Evolutionary conservation across 176 grass and related monocot genomes (phyloP).

Genomic region (Oryza meyeriana): DNA sequence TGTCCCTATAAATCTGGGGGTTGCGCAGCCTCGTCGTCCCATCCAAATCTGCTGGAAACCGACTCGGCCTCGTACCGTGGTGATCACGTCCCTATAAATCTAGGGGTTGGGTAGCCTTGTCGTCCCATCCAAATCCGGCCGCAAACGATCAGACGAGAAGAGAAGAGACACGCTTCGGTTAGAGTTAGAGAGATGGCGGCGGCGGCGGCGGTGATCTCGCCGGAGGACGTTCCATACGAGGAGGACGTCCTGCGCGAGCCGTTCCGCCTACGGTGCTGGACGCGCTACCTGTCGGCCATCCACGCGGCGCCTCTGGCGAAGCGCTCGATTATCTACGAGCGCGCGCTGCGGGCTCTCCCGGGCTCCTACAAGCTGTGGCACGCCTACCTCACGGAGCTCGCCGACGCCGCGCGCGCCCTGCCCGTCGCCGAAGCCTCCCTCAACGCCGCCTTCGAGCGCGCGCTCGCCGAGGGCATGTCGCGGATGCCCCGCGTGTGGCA

Average conservation of each 20-base stretch:
- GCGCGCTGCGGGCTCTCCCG: constrained; percentile 57
- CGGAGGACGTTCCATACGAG: constrained; percentile 73
- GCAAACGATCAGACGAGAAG: too few relatives aligned
- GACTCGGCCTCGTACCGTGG: too few relatives aligned
- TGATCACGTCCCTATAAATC: too few relatives aligned
- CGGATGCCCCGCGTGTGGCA: constrained; percentile 78
- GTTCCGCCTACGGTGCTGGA: constrained; percentile 68
- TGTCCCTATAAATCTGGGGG: too few relatives aligned
- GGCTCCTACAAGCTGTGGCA: constrained; percentile 83
- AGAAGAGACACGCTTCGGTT: too few relatives aligned
- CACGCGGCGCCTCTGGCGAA: constrained; percentile 32
- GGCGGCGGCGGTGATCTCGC: constrained; percentile 37
- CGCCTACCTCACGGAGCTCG: constrained; percentile 65
- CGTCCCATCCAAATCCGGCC: too few relatives aligned
- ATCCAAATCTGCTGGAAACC: too few relatives aligned
- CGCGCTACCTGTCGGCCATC: constrained; percentile 53
- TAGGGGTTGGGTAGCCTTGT: too few relatives aligned
- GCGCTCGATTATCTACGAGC: constrained; percentile 59
- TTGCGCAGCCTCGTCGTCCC: too few relatives aligned
- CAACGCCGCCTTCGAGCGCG: constrained; percentile 61
- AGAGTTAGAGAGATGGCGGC: too few relatives aligned
- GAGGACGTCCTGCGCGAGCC: constrained; percentile 80
- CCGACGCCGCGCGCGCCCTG: constrained; percentile 35
- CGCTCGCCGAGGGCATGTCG: constrained; percentile 57
- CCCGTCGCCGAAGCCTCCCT: too few relatives aligned